A percentile compares a stretch with the other conserved stretches of the same genome.
Conservation (phyloP, 2,329 filamentous ascomycete genomes). For the Ophiocordyceps polyrhachis-furcata region DNA sequence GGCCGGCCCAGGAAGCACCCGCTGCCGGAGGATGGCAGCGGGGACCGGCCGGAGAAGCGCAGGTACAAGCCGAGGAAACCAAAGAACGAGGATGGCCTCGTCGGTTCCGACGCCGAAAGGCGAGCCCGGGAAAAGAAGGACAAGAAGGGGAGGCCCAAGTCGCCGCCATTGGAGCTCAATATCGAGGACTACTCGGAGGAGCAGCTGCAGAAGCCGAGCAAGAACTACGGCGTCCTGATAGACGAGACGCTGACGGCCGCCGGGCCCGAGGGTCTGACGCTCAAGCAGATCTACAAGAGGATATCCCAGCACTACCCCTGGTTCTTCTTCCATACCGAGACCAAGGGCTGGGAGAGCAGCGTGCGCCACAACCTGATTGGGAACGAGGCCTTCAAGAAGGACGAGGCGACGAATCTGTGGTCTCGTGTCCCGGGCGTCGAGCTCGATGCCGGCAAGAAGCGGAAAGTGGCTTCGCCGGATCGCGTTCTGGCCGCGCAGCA, state of each 20-base stretch:
- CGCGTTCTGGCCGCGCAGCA: slow-evolving; percentile 20
- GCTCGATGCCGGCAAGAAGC: slow-evolving; percentile 41
- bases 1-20: slow-evolving; percentile 47
- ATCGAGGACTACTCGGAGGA: slow-evolving; percentile 37
- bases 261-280: slow-evolving; percentile 31
- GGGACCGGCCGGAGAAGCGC: slow-evolving; percentile 39
- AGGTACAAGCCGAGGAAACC: slow-evolving; percentile 47
- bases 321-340: slow-evolving; percentile 40
- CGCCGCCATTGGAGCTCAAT: slow-evolving; percentile 37
- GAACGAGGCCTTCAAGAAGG: slow-evolving; percentile 41
- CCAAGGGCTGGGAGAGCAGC: slow-evolving; percentile 47
- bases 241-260: slow-evolving; percentile 39
- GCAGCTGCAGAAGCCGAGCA: slow-evolving; percentile 40
- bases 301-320: slow-evolving; percentile 39
- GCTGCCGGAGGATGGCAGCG: slow-evolving; percentile 30
- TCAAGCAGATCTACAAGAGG: slow-evolving; percentile 45
- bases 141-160: slow-evolving; percentile 39
- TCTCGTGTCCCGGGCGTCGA: slow-evolving; percentile 37
- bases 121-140: slow-evolving; percentile 39
- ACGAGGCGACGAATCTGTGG: slow-evolving; percentile 37
- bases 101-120: slow-evolving; percentile 36
- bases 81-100: slow-evolving; percentile 31
- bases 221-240: slow-evolving; percentile 42
- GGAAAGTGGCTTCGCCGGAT: slow-evolving; percentile 34
- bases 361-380: slow-evolving; percentile 46